These are phyloP conservation scores for Scedosporium apiospermum DNA, from an alignment of 2,329 filamentous ascomycete species.

Conservation along the genomic window DNA sequence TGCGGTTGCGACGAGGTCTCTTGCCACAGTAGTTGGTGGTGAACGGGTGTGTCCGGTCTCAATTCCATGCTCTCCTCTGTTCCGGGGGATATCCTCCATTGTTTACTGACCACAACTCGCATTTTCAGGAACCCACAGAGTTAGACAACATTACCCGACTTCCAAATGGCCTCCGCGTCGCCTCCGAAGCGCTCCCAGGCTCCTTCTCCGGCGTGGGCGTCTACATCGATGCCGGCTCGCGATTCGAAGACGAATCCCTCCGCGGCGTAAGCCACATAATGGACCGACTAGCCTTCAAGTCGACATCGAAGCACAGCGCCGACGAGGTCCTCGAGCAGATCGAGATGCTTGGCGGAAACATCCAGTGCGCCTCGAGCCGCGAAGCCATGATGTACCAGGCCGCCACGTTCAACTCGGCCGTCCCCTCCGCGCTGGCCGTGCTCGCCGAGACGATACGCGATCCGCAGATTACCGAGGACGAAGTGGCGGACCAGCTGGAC, in stretches of 20 bases:
- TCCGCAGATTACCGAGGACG: constrained; percentile 73
- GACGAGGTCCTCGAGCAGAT: constrained; percentile 84
- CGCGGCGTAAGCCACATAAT: constrained; percentile 93
- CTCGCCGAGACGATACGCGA: constrained; percentile 91
- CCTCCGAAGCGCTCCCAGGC: constrained; percentile 86
- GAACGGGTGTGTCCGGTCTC: background rate
- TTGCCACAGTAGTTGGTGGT: background rate
- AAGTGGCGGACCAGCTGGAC: constrained; percentile 77
- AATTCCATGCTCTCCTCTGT: background rate
- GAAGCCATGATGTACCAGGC: constrained; percentile 99
- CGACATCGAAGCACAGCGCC: constrained; percentile 59
- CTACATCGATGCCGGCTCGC: constrained; percentile 89
- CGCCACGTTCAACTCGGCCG: constrained; percentile 90
- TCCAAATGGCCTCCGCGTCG: constrained; percentile 86
- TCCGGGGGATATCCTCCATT: background rate
- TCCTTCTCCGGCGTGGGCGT: constrained; percentile 93
- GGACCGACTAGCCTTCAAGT: constrained; percentile 92
- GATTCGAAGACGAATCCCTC: constrained; percentile 79
- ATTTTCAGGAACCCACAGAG: constrained; percentile 60
- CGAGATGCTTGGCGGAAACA: constrained; percentile 85
- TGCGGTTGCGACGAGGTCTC: background rate
- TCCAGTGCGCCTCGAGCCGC: constrained; percentile 90
- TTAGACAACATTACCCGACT: constrained; percentile 82
- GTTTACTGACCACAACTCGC: background rate
- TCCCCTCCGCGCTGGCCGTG: constrained; percentile 70